Conservation (phyloP, 2,329 filamentous ascomycete species). For the Plenodomus biglobosus region DNA sequence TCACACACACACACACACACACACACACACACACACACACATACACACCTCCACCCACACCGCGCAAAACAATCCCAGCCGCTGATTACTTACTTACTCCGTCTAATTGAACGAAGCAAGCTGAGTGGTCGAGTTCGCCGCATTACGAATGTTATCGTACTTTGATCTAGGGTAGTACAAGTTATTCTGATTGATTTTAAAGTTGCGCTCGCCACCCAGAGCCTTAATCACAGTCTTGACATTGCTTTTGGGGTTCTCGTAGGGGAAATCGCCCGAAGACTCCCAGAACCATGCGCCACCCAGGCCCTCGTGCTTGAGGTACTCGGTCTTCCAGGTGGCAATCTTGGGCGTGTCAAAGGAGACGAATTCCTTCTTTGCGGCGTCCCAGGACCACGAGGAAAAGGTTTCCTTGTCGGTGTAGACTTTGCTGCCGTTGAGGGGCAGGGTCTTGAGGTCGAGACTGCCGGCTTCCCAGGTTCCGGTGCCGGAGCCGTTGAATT, state of each 20-base stretch:
- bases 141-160: conserved; percentile 24
- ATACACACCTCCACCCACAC: too few species aligned
- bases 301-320: conserved; percentile 25
- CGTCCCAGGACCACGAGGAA: conserved; percentile 28
- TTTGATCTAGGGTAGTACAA: conserved; percentile 27
- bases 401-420: conserved; percentile 21
- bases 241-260: conserved; percentile 21
- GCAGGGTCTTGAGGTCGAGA: conserved; percentile 35
- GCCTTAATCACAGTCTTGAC: conserved; percentile 15
- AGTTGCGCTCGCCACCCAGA: conserved; percentile 13
- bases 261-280: conserved; percentile 20
- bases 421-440: conserved; percentile 23
- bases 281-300: conserved; percentile 40
- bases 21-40: too few species aligned
- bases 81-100: too few species aligned
- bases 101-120: background rate
- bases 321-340: conserved; percentile 26
- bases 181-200: conserved; percentile 15
- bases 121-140: conserved; percentile 3
- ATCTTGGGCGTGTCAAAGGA: conserved; percentile 32
- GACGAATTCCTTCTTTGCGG: conserved; percentile 21
- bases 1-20: too few species aligned
- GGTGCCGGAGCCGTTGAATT: conserved; percentile 29
- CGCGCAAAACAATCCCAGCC: background rate
- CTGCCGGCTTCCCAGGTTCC: conserved; percentile 30